Conservation (phyloP, 257 asterid genomes). For the Knoxia roxburghii region DNA sequence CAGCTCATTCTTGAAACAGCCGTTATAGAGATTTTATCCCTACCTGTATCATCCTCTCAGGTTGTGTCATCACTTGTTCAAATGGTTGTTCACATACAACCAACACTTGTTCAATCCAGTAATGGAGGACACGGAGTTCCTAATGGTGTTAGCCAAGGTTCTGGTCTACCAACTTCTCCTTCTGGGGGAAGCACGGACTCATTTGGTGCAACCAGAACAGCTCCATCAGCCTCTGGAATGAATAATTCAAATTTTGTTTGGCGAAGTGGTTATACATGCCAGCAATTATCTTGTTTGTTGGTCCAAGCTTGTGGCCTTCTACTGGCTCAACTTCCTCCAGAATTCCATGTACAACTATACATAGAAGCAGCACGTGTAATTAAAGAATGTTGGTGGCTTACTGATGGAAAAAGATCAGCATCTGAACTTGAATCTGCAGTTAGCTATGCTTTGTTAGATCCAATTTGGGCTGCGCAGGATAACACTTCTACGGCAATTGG, state of each 20-base stretch:
- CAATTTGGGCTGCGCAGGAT: slow-evolving; percentile 98
- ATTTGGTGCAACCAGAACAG: slow-evolving; percentile 56
- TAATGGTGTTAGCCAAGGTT: slow-evolving; percentile 52
- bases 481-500: slow-evolving; percentile 97
- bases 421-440: slow-evolving; percentile 89
- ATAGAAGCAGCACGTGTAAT: slow-evolving; percentile 84
- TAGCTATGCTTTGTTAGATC: slow-evolving; percentile 88
- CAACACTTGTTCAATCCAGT: slow-evolving; percentile 88
- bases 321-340: slow-evolving; percentile 93
- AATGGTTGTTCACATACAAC: slow-evolving; percentile 92
- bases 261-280: slow-evolving; percentile 93
- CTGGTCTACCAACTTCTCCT: slow-evolving; percentile 92
- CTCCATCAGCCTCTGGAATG: slow-evolving; percentile 62
- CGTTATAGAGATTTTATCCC: slow-evolving; percentile 87
- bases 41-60: slow-evolving; percentile 74
- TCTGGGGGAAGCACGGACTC: slow-evolving; percentile 98
- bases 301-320: slow-evolving; percentile 97
- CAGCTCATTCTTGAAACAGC: slow-evolving; percentile 97
- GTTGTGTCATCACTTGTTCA: slow-evolving; percentile 85
- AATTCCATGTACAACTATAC: slow-evolving; percentile 80
- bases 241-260: slow-evolving; percentile 66
- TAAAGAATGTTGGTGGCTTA: slow-evolving; percentile 96
- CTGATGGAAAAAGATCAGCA: slow-evolving; percentile 78
- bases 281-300: slow-evolving; percentile 89
- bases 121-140: slow-evolving; percentile 57